Evolutionary conservation across 352 stramenopile genomes (phyloP).

Genomic region (Phytophthora brassicae): DNA sequence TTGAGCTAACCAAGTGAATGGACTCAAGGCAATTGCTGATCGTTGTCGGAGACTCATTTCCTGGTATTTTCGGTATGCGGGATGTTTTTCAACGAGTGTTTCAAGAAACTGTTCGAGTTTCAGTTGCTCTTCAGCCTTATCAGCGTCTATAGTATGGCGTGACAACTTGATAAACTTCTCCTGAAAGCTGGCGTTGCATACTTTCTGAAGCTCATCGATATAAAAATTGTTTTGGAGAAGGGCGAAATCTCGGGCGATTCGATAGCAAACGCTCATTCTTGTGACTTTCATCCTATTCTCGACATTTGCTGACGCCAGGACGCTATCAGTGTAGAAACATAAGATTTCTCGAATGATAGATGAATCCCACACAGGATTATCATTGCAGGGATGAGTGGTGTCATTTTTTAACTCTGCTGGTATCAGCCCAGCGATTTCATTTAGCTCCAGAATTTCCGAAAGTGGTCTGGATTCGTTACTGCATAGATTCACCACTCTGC

Average conservation of each 20-base stretch:
- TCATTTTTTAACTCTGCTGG: not conserved
- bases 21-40: not conserved
- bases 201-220: slow-evolving; percentile 40
- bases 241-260: slow-evolving; percentile 50
- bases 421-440: not conserved
- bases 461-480: slow-evolving; percentile 19
- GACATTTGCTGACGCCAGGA: not conserved
- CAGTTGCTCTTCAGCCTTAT: slow-evolving; percentile 13
- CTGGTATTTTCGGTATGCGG: slow-evolving; percentile 16
- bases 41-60: not conserved
- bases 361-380: slow-evolving; percentile 5
- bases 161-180: slow-evolving; percentile 3
- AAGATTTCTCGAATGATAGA: slow-evolving; percentile 19
- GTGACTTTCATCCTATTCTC: not conserved
- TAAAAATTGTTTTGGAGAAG: slow-evolving; percentile 65
- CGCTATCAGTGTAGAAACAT: slow-evolving; percentile 14
- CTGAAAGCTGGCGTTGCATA: slow-evolving; percentile 22
- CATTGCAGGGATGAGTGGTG: not conserved
- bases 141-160: not conserved
- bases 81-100: slow-evolving; percentile 23
- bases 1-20: slow-evolving; percentile 22
- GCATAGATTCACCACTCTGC: slow-evolving; percentile 15
- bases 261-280: slow-evolving; percentile 35
- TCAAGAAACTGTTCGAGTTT: slow-evolving; percentile 33
- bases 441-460: slow-evolving; percentile 26